A percentile compares a stretch with the other conserved stretches of the same genome.
phyloP scores from a whole-genome alignment of 2,329 filamentous ascomycete species.

The Botrytis fabae region DNA sequence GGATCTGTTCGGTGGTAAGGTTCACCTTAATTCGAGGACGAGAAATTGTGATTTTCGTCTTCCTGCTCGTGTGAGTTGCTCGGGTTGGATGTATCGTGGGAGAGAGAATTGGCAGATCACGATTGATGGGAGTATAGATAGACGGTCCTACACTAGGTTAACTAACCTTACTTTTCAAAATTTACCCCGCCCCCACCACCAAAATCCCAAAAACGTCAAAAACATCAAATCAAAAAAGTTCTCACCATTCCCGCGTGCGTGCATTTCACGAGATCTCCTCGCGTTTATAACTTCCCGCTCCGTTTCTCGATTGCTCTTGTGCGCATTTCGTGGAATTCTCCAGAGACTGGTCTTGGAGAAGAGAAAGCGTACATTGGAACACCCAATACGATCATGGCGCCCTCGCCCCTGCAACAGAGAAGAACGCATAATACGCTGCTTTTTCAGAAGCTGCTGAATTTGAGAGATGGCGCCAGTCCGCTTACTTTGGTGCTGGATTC shows the following conservation, averaged over 20 bases:
- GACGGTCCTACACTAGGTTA: too few relatives aligned
- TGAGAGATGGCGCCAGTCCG: conserved; percentile 78
- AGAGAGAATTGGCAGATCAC: background rate
- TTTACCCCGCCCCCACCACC: conserved; percentile 1
- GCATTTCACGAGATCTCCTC: background rate
- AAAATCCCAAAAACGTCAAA: background rate
- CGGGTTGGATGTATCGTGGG: background rate
- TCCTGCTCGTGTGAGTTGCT: background rate
- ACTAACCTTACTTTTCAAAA: background rate
- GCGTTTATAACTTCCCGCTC: background rate
- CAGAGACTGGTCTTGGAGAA: too few relatives aligned
- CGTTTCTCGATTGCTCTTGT: background rate
- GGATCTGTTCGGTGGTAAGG: background rate
- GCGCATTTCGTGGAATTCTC: too few relatives aligned
- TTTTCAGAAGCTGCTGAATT: conserved; percentile 77
- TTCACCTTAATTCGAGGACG: background rate
- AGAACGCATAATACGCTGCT: conserved; percentile 83
- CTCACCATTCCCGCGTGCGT: background rate
- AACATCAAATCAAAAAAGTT: background rate
- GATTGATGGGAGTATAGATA: too few relatives aligned
- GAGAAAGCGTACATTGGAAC: too few relatives aligned
- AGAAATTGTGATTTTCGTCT: background rate
- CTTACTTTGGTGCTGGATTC: conserved; percentile 84
- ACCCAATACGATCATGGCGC: conserved; percentile 49
- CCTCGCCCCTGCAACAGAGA: conserved; percentile 62